phyloP scores from a whole-genome alignment of 2,329 filamentous ascomycete genomes.

The Myrmaecium sp. region DNA sequence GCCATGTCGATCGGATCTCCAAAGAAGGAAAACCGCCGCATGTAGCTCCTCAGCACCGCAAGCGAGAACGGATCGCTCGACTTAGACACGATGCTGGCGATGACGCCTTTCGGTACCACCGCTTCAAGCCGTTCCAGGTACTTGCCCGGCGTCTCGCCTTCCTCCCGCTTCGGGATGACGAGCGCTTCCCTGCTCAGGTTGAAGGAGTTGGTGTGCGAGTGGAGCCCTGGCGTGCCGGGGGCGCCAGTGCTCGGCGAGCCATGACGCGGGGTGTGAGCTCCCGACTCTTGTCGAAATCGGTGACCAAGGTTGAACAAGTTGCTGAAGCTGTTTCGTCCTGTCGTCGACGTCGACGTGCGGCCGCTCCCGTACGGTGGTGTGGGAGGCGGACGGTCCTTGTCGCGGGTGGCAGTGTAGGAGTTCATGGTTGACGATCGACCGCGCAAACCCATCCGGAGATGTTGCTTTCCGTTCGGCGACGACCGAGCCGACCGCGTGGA shows the following conservation, averaged over 20 bases:
- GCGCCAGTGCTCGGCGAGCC: slow-evolving; percentile 42
- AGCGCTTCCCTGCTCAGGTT: slow-evolving; percentile 55
- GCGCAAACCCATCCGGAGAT: slow-evolving; percentile 43
- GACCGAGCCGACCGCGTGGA: slow-evolving; percentile 50
- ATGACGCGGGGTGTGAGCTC: slow-evolving; percentile 43
- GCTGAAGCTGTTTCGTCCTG: slow-evolving; percentile 81
- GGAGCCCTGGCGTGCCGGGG: slow-evolving; percentile 51
- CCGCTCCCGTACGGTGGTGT: slow-evolving; percentile 29
- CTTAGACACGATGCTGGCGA: slow-evolving; percentile 74
- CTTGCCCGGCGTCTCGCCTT: slow-evolving; percentile 78
- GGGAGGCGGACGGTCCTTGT: slow-evolving; percentile 51
- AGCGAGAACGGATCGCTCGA: slow-evolving; percentile 70
- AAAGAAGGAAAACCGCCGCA: slow-evolving; percentile 89
- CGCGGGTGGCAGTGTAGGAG: slow-evolving; percentile 57
- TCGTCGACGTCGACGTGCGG: slow-evolving; percentile 66
- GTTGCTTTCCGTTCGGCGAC: slow-evolving; percentile 38
- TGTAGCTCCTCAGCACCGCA: slow-evolving; percentile 79
- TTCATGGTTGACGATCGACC: slow-evolving; percentile 81
- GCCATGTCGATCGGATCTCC: slow-evolving; percentile 98
- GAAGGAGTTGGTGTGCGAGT: slow-evolving; percentile 70
- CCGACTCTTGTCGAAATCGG: slow-evolving; percentile 67
- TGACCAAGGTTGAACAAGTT: slow-evolving; percentile 64
- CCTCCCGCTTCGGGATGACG: slow-evolving; percentile 59
- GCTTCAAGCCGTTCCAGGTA: slow-evolving; percentile 77
- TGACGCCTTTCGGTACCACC: slow-evolving; percentile 59